These are phyloP conservation scores for Cyphellophora attinorum DNA, from an alignment of 2,329 filamentous ascomycete genomes.

Conservation along the genomic window DNA sequence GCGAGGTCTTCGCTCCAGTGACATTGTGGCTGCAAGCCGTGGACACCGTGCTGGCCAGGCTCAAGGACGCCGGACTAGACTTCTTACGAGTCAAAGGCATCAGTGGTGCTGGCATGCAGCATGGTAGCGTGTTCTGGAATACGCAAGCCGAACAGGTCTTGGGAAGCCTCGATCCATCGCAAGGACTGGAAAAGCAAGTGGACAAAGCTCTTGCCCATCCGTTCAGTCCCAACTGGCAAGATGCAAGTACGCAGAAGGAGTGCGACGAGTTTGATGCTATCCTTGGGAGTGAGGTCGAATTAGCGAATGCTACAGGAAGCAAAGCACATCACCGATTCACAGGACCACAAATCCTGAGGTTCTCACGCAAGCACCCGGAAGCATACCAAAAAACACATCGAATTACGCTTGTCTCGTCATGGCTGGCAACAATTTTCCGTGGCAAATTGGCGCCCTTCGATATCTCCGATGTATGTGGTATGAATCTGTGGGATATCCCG, in stretches of 20 bases:
- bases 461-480: conserved; percentile 88
- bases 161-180: conserved; percentile 47
- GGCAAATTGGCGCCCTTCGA: conserved; percentile 82
- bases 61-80: conserved; percentile 61
- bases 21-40: conserved; percentile 91
- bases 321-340: conserved; percentile 96
- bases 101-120: conserved; percentile 91
- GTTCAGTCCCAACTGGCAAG: conserved; percentile 95
- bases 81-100: conserved; percentile 69
- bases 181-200: conserved; percentile 64
- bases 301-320: conserved; percentile 79
- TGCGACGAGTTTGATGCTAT: conserved; percentile 77
- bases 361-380: conserved; percentile 68
- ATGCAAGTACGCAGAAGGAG: conserved; percentile 85
- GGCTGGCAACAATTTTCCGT: conserved; percentile 82
- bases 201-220: conserved; percentile 66
- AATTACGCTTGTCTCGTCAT: conserved; percentile 91
- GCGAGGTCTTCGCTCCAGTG: conserved; percentile 87
- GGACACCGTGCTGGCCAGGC: conserved; percentile 68
- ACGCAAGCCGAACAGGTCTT: conserved; percentile 58
- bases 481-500: conserved; percentile 91
- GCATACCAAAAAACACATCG: conserved; percentile 72
- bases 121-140: conserved; percentile 94
- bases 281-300: conserved; percentile 54
- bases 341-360: conserved; percentile 88